Conservation (phyloP, 331 rosid species). For the Saraca asoca region DNA sequence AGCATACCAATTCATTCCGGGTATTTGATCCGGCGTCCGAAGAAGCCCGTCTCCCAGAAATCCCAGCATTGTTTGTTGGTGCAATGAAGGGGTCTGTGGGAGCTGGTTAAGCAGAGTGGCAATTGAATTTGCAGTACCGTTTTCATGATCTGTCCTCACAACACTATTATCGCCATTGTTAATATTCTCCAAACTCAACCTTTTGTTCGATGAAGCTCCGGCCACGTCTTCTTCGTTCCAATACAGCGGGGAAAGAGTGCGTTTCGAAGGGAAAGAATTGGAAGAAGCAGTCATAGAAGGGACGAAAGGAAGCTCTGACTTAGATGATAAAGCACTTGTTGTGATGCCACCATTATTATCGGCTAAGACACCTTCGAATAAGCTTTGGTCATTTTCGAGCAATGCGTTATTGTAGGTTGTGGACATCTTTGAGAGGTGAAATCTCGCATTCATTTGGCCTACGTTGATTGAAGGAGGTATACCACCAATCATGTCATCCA, state of each 20-base stretch:
- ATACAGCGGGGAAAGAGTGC: slow-evolving; percentile 53
- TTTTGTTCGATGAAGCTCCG: slow-evolving; percentile 49
- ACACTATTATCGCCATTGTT: slow-evolving; percentile 34
- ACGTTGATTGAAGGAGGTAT: slow-evolving; percentile 46
- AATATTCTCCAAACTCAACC: slow-evolving; percentile 46
- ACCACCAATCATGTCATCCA: slow-evolving; percentile 59
- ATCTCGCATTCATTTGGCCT: slow-evolving; percentile 40
- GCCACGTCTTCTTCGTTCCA: slow-evolving; percentile 57
- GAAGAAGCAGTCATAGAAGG: slow-evolving; percentile 36
- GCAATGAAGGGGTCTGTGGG: slow-evolving; percentile 68
- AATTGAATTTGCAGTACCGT: slow-evolving; percentile 41
- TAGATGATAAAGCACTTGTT: slow-evolving; percentile 3
- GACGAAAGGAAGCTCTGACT: slow-evolving; percentile 36
- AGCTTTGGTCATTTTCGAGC: slow-evolving; percentile 50
- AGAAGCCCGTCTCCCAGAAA: slow-evolving; percentile 48
- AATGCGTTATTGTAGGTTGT: slow-evolving; percentile 43
- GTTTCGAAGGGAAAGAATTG: slow-evolving; percentile 44
- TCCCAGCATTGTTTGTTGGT: slow-evolving; percentile 64
- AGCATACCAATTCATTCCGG: slow-evolving; percentile 74
- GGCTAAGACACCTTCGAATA: slow-evolving; percentile 50
- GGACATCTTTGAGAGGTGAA: slow-evolving; percentile 49
- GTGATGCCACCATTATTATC: slow-evolving; percentile 30
- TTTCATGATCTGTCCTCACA: slow-evolving; percentile 38
- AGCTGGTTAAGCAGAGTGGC: slow-evolving; percentile 66
- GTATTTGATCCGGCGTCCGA: slow-evolving; percentile 47